Percentiles rank a stretch among this genome's conserved stretches.
Conservation (phyloP, 345 rosid species). For the Lepidium aucheri region DNA sequence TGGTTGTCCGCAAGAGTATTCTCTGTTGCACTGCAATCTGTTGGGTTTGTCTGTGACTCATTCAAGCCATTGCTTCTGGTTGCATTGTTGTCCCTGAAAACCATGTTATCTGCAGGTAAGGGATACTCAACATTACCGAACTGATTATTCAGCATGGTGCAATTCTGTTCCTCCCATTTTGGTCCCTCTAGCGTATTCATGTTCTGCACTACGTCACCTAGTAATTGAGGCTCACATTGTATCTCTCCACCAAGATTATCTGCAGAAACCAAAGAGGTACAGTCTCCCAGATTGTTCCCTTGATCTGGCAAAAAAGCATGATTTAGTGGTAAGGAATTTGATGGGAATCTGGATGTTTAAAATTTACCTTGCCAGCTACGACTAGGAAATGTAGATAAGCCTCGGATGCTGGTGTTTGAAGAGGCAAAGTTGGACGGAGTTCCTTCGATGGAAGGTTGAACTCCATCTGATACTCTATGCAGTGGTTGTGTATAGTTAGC, state of each 20-base stretch:
- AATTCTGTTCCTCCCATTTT: conserved; percentile 40
- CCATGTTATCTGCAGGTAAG: not conserved
- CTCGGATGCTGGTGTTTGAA: conserved; percentile 25
- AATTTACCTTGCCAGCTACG: conserved; percentile 47
- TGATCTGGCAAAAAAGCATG: conserved; percentile 36
- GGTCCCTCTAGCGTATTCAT: conserved; percentile 31
- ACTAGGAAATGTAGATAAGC: conserved; percentile 42
- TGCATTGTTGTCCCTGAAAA: not conserved
- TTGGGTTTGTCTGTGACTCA: conserved; percentile 31
- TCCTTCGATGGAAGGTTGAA: conserved; percentile 38
- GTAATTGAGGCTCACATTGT: conserved; percentile 39
- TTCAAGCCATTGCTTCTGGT: conserved; percentile 29
- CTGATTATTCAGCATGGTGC: conserved; percentile 21
- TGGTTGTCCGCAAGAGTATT: not conserved
- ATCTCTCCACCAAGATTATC: conserved; percentile 37
- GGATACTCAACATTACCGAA: conserved; percentile 31
- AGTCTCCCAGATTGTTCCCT: conserved; percentile 33
- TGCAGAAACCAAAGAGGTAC: conserved; percentile 34
- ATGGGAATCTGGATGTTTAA: conserved; percentile 38
- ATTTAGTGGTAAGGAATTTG: conserved; percentile 36
- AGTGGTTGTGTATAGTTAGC: conserved; percentile 25
- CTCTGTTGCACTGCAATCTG: conserved; percentile 29
- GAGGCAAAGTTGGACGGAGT: conserved; percentile 33
- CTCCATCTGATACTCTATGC: conserved; percentile 28
- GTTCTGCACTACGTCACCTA: conserved; percentile 37